Evolutionary conservation across 73 alveolate genomes (phyloP).

Genomic region (Durusdinium trenchii): DNA sequence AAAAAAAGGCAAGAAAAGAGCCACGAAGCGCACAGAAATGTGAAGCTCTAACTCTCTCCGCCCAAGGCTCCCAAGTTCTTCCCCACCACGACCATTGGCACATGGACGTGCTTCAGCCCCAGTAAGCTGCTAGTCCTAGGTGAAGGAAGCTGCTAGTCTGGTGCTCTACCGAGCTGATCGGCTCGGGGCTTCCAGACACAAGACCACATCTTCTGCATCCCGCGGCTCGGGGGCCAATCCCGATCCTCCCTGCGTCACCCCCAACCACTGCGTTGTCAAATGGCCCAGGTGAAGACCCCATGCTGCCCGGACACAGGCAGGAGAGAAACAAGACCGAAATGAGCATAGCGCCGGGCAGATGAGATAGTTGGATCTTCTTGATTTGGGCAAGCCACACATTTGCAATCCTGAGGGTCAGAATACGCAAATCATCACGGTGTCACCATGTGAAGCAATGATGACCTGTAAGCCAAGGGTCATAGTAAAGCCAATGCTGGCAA

Average conservation of each 20-base stretch:
- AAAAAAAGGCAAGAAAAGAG: background rate
- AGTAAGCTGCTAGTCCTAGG: constrained; percentile 76
- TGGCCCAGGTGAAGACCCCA: background rate
- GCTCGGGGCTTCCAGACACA: no score
- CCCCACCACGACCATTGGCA: constrained; percentile 92
- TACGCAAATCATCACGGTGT: no score
- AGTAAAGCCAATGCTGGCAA: constrained; percentile 56
- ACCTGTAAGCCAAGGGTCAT: constrained; percentile 18
- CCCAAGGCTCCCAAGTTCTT: constrained; percentile 34
- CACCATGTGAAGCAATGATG: background rate
- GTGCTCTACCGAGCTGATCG: no score
- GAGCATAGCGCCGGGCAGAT: constrained; percentile 77
- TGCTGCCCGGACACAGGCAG: constrained; percentile 31
- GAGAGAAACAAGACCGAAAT: constrained; percentile 18
- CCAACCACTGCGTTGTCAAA: constrained; percentile 21
- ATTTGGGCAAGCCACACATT: constrained; percentile 45
- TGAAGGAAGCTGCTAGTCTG: background rate
- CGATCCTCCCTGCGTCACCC: background rate
- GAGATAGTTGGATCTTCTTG: constrained; percentile 47
- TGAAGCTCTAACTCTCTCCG: background rate
- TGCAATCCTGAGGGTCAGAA: constrained; percentile 37
- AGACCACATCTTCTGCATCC: background rate
- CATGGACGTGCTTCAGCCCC: constrained; percentile 70
- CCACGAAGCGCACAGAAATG: background rate
- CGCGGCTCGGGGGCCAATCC: background rate